A percentile compares a stretch with the other conserved stretches of the same genome.
Evolutionary conservation across 1,139 yeast species (phyloP).

Genomic region (Candida sanyaensis): DNA sequence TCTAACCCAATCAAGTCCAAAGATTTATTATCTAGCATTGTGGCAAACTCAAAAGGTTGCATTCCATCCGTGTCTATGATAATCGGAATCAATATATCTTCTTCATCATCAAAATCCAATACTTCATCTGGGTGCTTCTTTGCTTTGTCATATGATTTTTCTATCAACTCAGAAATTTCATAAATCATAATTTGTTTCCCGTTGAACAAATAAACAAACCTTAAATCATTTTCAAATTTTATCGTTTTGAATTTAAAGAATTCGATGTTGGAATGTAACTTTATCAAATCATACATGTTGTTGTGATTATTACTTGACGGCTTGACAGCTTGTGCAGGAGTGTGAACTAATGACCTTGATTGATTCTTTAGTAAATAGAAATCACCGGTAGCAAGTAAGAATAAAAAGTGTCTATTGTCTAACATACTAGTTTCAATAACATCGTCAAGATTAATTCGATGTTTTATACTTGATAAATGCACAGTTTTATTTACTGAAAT

Average conservation of each 20-base stretch:
- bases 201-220: conserved; percentile 29
- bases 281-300: conserved; percentile 41
- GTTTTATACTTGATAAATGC: conserved; percentile 34
- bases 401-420: conserved; percentile 34
- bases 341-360: conserved; percentile 6
- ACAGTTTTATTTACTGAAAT: conserved; percentile 38
- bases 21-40: conserved; percentile 11
- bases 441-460: conserved; percentile 25
- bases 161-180: conserved; percentile 32
- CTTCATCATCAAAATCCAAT: conserved; percentile 22
- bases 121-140: conserved; percentile 19
- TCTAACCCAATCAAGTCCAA: conserved; percentile 39
- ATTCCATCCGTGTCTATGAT: conserved; percentile 27
- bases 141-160: conserved; percentile 22
- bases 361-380: conserved; percentile 40
- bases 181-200: conserved; percentile 34
- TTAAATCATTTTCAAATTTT: conserved; percentile 17
- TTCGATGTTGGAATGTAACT: conserved; percentile 33
- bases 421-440: conserved; percentile 30
- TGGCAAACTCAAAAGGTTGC: conserved; percentile 28
- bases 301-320: conserved; percentile 14
- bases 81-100: conserved; percentile 26
- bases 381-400: conserved; percentile 40
- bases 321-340: conserved; percentile 11
- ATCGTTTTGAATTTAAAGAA: conserved; percentile 30